Conservation (phyloP, 2,329 filamentous ascomycete species). For the Grosmannia huntii region DNA sequence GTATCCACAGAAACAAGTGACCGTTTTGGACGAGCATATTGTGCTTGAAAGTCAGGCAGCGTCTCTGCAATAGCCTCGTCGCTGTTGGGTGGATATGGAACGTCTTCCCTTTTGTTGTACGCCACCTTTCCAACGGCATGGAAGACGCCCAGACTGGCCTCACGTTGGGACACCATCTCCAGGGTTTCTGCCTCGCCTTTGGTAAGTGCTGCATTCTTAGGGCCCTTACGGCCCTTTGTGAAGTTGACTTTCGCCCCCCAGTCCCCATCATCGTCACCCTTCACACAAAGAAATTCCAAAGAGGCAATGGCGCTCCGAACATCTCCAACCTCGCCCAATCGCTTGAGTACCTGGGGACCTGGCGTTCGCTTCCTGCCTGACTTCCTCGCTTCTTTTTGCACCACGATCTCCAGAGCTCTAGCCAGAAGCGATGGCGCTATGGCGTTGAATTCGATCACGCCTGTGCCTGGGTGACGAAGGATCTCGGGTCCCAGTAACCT, state of each 20-base stretch:
- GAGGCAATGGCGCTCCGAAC: constrained; percentile 86
- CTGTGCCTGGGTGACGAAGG: constrained; percentile 64
- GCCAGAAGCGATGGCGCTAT: constrained; percentile 76
- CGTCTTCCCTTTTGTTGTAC: constrained; percentile 78
- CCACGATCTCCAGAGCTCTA: constrained; percentile 70
- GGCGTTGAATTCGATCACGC: constrained; percentile 81
- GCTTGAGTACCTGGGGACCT: constrained; percentile 64
- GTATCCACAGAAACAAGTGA: constrained; percentile 58
- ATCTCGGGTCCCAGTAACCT: constrained; percentile 80
- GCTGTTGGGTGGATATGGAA: constrained; percentile 22
- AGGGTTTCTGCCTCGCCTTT: constrained; percentile 68
- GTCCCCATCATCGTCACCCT: constrained; percentile 59
- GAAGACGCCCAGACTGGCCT: constrained; percentile 85
- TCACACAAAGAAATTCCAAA: constrained; percentile 81
- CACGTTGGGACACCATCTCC: constrained; percentile 70
- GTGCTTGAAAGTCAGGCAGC: constrained; percentile 46
- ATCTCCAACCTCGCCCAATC: constrained; percentile 76
- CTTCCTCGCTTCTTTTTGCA: constrained; percentile 72
- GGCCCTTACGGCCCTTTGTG: constrained; percentile 51
- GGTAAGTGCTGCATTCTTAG: constrained; percentile 49
- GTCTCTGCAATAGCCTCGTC: constrained; percentile 33
- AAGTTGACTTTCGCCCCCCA: constrained; percentile 66
- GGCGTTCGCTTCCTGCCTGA: constrained; percentile 66
- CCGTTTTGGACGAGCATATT: constrained; percentile 43
- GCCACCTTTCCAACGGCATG: constrained; percentile 93